A percentile compares a stretch with the other conserved stretches of the same genome.
phyloP scores from a whole-genome alignment of 2,329 filamentous ascomycete genomes.

The Pseudophaeomoniella oleicola region DNA sequence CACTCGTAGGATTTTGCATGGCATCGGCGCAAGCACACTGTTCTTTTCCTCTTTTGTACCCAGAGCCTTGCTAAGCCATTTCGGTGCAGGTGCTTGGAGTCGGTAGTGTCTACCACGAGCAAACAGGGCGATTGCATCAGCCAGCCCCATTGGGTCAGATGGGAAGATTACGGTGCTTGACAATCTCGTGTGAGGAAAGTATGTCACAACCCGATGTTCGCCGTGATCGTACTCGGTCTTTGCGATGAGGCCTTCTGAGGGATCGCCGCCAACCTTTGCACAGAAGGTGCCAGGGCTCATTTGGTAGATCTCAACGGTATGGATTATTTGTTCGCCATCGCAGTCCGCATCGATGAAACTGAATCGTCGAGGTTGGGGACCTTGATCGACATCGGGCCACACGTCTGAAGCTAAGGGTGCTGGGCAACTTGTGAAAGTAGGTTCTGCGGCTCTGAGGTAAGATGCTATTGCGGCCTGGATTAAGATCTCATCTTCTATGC shows the following conservation, averaged over 20 bases:
- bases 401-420: too few relatives aligned
- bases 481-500: slow-evolving; percentile 57
- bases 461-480: slow-evolving; percentile 76
- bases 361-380: slow-evolving; percentile 12
- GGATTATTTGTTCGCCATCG: slow-evolving; percentile 7
- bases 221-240: slow-evolving; percentile 27
- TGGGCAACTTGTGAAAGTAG: slow-evolving; percentile 1
- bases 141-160: slow-evolving; percentile 13
- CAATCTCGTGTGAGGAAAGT: slow-evolving; percentile 69
- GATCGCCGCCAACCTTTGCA: slow-evolving; percentile 27
- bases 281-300: slow-evolving; percentile 33
- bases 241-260: slow-evolving; percentile 27
- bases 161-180: slow-evolving; percentile 56
- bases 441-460: slow-evolving; percentile 33
- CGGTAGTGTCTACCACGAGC: slow-evolving; percentile 47
- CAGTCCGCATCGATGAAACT: slow-evolving; percentile 10
- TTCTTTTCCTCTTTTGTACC: slow-evolving; percentile 68
- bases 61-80: slow-evolving; percentile 77
- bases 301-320: slow-evolving; percentile 35
- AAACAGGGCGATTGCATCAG: slow-evolving; percentile 55
- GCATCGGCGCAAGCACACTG: slow-evolving; percentile 87
- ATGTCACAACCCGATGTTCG: slow-evolving; percentile 48
- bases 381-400: slow-evolving; percentile 10
- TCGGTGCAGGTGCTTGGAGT: slow-evolving; percentile 42
- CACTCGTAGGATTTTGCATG: slow-evolving; percentile 86